Evolutionary conservation across 1,284 basidiomycete species (phyloP).

Genomic region (Ustilago xerochloae): DNA sequence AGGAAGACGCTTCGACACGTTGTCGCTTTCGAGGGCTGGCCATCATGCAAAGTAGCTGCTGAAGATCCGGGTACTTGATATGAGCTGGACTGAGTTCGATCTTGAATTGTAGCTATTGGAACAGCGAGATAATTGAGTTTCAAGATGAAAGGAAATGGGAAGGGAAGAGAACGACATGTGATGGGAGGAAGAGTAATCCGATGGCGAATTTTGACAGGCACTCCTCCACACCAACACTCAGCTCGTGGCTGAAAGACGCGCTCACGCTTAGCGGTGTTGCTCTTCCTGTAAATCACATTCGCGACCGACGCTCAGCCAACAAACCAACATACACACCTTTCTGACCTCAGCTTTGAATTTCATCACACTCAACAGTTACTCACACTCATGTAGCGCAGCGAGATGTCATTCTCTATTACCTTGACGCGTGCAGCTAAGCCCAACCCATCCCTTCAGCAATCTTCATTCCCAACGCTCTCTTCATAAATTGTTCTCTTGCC

Average conservation of each 20-base stretch:
- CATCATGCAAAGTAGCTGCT: too few species aligned
- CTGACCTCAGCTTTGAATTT: background rate
- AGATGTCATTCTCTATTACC: too few species aligned
- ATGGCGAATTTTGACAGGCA: background rate
- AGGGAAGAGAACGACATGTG: background rate
- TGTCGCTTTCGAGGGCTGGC: background rate
- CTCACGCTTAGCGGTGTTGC: background rate
- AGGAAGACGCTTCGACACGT: too few species aligned
- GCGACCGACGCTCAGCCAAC: background rate
- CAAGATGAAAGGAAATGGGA: background rate
- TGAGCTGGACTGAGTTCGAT: too few species aligned
- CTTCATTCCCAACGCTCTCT: slow-evolving; percentile 61
- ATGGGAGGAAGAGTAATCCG: background rate
- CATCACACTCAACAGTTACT: background rate
- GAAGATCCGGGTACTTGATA: too few species aligned
- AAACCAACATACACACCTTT: background rate
- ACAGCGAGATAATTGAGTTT: too few species aligned
- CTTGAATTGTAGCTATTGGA: too few species aligned
- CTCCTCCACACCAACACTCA: slow-evolving; percentile 37
- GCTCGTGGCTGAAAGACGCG: background rate
- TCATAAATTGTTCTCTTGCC: slow-evolving; percentile 65
- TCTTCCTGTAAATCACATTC: slow-evolving; percentile 6
- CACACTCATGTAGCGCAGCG: background rate
- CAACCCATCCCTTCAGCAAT: slow-evolving; percentile 61
- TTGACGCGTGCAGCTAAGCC: too few species aligned